Evolutionary conservation across 1,284 basidiomycete genomes (phyloP).

Genomic region (Golubevia sp.): DNA sequence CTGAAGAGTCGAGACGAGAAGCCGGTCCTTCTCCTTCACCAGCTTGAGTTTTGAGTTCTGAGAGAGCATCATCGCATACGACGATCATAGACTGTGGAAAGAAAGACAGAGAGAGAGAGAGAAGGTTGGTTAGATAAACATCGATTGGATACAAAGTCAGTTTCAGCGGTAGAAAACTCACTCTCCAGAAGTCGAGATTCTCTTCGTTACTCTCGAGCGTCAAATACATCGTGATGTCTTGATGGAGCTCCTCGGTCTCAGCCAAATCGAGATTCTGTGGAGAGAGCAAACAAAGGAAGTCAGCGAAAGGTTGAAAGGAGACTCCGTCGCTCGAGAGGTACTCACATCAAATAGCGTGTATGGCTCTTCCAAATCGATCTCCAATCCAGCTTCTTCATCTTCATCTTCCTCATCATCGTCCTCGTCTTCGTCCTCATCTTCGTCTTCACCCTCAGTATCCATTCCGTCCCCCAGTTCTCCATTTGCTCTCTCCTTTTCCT

Average conservation of each 20-base stretch:
- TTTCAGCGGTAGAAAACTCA: slow-evolving; percentile 8
- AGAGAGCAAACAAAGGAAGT: background rate
- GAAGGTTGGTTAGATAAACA: background rate
- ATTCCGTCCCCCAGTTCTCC: slow-evolving; percentile 29
- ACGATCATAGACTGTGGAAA: slow-evolving; percentile 35
- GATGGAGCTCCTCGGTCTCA: slow-evolving; percentile 49
- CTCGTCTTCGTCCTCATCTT: background rate
- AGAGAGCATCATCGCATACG: slow-evolving; percentile 51
- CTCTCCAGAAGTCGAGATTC: slow-evolving; percentile 48
- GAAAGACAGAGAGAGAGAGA: slow-evolving; percentile 1
- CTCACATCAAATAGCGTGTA: slow-evolving; percentile 31
- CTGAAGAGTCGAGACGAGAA: slow-evolving; percentile 36
- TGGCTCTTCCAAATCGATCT: slow-evolving; percentile 55
- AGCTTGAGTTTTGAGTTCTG: slow-evolving; percentile 13
- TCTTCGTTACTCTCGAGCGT: slow-evolving; percentile 43
- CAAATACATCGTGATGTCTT: slow-evolving; percentile 54
- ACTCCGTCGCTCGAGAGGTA: background rate
- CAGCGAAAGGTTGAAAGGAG: background rate
- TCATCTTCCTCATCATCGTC: slow-evolving; percentile 28
- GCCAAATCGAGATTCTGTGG: slow-evolving; percentile 23
- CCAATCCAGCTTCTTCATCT: slow-evolving; percentile 52
- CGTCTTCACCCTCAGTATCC: background rate
- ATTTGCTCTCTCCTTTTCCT: slow-evolving; percentile 7
- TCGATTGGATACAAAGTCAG: background rate
- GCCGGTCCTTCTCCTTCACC: background rate